Evolutionary conservation across 345 rosid species (phyloP), one percentile per base, ranked within the genome.

Genomic region (Corchorus capsularis): DNA sequence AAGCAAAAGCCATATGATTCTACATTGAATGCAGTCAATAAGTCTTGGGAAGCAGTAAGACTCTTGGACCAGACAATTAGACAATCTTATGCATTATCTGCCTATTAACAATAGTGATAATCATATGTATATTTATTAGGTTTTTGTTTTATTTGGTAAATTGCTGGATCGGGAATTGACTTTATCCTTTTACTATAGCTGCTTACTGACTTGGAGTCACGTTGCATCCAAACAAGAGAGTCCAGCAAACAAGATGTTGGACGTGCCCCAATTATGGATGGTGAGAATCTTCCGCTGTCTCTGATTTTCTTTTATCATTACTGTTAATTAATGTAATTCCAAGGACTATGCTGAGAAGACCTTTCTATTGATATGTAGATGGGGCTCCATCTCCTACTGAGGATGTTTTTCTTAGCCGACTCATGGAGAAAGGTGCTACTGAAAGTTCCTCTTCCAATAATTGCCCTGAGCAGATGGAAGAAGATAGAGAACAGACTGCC

Each of bases 381-480:
- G 92, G 75, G 74, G 76, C 74, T 59, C 76, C 86, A 50, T 76
- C 87, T 57, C 69, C 82, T 60, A 73, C 78, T 4, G 85, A 88
- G 83, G 91, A 90, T 62, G 87, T 83, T 77, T 91, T 94, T 72
- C 89, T 88, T 71, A 80, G 88, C 77, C 90, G 97, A 55, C 93
- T 96, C 19, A 79, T 79, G 15, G 94, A 91, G 82, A 89, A 92
- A 32, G 97, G 96, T 83, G 99, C 97, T n/a, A 93, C 92, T 37
- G 98, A 94, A 80, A 87, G 86, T 86, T 92, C 94, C 57, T 89
- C 88, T 1, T 59, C 87, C 16, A 75, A 67, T 78, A 82, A 73
- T 76, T 83, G 89, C 83, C 82, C 78, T 37, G 79, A 77, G 79
- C 78, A 50, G 73, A 85, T 86, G 65, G 88, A 87, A 77, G 91